Conservation (phyloP, 2,329 filamentous ascomycete species). For the Thelonectria rubi region DNA sequence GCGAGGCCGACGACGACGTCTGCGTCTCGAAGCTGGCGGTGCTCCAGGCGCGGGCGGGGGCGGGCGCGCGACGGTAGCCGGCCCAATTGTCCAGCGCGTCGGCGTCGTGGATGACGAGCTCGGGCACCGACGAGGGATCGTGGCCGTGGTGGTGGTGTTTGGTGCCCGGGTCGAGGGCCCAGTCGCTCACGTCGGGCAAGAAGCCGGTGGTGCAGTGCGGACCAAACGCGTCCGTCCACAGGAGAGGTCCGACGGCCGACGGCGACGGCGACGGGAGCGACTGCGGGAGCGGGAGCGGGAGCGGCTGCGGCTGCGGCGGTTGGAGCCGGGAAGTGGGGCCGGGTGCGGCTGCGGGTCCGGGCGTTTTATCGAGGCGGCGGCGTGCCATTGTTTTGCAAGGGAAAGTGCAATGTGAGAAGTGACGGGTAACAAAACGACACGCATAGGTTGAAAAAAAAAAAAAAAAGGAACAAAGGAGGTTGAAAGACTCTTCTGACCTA, state of each 20-base stretch:
- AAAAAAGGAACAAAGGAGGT: not conserved
- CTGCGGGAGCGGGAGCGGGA: not conserved
- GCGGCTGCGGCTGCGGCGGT: not conserved
- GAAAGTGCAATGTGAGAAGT: not conserved
- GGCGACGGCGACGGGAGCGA: slow-evolving; percentile 11
- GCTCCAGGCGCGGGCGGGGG: slow-evolving; percentile 35
- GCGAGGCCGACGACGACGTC: slow-evolving; percentile 43
- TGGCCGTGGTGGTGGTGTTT: not conserved
- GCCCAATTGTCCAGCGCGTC: slow-evolving; percentile 24
- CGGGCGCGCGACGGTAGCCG: not conserved
- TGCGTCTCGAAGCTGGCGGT: slow-evolving; percentile 40
- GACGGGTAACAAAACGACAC: not conserved
- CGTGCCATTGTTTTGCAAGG: slow-evolving; percentile 7
- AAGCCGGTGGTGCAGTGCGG: not conserved
- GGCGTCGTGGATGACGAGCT: slow-evolving; percentile 15
- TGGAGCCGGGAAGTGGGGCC: slow-evolving; percentile 8
- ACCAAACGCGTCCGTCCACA: slow-evolving; percentile 9
- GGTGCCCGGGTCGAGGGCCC: slow-evolving; percentile 2
- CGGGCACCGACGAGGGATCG: slow-evolving; percentile 15
- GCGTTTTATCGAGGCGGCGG: not conserved
- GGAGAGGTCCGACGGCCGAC: slow-evolving; percentile 4
- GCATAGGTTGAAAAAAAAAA: no score
- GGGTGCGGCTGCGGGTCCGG: slow-evolving; percentile 1
- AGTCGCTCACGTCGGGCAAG: slow-evolving; percentile 4
- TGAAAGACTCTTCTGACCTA: not conserved